These are phyloP conservation scores for Wallemia ichthyophaga DNA, from an alignment of 1,284 basidiomycete species.

Conservation along the genomic window DNA sequence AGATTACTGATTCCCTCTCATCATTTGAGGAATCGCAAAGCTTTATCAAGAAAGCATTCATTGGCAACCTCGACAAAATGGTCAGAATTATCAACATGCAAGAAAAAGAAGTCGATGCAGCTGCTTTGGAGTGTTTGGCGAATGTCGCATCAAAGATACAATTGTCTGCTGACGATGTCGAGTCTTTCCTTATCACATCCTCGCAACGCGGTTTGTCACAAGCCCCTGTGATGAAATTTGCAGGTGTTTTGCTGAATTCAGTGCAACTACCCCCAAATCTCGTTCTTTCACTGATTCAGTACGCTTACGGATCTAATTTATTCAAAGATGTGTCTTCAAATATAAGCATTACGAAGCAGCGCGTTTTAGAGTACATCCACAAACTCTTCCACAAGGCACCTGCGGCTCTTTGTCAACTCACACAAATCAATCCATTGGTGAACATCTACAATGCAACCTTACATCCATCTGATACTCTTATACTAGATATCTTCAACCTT, in stretches of 20 bases:
- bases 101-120: not conserved
- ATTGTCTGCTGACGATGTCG: not conserved
- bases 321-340: not conserved
- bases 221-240: not conserved
- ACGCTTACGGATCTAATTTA: not conserved
- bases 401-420: constrained; percentile 46
- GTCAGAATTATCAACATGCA: not conserved
- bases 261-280: not conserved
- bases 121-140: not conserved
- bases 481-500: constrained; percentile 41
- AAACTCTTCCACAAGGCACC: constrained; percentile 42
- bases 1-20: not conserved
- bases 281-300: not conserved
- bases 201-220: not conserved
- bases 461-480: constrained; percentile 27
- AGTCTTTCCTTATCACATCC: not conserved
- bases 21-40: not conserved
- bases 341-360: not conserved
- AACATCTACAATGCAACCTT: constrained; percentile 41
- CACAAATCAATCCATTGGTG: constrained; percentile 43
- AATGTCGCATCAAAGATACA: not conserved
- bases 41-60: not conserved
- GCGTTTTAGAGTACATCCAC: constrained; percentile 20
- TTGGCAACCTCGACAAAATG: not conserved
- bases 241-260: not conserved